A percentile compares a stretch with the other conserved stretches of the same genome.
These are phyloP conservation scores for Penium margaritaceum DNA, from an alignment of 139 green algal genomes.

Conservation along the genomic window DNA sequence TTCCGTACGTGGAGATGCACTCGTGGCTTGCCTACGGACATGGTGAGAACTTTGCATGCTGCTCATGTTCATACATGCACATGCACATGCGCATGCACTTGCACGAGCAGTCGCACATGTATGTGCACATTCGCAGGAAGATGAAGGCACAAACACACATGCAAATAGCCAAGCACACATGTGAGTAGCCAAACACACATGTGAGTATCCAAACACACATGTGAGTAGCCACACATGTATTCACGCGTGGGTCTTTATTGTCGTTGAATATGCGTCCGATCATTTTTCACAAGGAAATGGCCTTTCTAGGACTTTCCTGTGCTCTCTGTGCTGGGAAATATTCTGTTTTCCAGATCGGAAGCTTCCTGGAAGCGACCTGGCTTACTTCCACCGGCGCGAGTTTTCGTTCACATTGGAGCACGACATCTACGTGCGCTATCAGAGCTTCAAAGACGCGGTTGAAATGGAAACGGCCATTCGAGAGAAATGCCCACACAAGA, in stretches of 20 bases:
- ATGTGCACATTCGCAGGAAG: too few relatives aligned
- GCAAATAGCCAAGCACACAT: too few relatives aligned
- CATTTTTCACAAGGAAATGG: not conserved
- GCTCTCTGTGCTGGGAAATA: not conserved
- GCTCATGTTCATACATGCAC: too few relatives aligned
- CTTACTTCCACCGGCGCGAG: constrained; percentile 58
- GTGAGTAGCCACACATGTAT: too few relatives aligned
- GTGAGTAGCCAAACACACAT: too few relatives aligned
- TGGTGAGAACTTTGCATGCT: constrained; percentile 4
- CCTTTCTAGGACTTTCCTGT: not conserved
- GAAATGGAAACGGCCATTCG: constrained; percentile 68
- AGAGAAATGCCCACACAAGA: constrained; percentile 77
- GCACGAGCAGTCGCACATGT: not conserved
- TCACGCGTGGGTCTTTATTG: not conserved
- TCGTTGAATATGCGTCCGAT: not conserved
- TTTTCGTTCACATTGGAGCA: constrained; percentile 96
- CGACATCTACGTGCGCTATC: constrained; percentile 97
- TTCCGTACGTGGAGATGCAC: constrained; percentile 36
- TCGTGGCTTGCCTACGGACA: constrained; percentile 42
- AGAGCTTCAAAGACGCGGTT: constrained; percentile 79
- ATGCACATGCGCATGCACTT: too few relatives aligned
- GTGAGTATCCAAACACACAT: too few relatives aligned
- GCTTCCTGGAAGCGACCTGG: constrained; percentile 22
- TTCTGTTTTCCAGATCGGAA: constrained; percentile 32
- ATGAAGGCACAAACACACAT: too few relatives aligned